phyloP scores from a whole-genome alignment of 192 early-diverging fungal species.

The Obelidium mucronatum region DNA sequence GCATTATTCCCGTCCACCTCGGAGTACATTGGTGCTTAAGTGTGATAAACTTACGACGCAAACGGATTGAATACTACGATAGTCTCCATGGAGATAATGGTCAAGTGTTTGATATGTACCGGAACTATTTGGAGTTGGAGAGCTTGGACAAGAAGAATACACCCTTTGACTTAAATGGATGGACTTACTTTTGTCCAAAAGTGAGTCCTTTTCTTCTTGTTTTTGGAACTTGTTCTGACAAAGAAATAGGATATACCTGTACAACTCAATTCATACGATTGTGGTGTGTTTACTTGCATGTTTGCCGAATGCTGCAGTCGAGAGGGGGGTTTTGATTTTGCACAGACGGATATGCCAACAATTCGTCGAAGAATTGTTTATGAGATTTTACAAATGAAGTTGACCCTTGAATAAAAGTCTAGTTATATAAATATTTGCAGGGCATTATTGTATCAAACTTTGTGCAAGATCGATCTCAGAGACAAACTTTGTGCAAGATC shows the following conservation, averaged over 20 bases:
- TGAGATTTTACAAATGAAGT: conserved; percentile 62
- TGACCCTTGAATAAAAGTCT: conserved; percentile 2
- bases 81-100: conserved; percentile 77
- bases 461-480: no score
- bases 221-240: no score
- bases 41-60: conserved; percentile 65
- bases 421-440: no score
- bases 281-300: conserved; percentile 91
- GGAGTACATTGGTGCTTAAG: conserved; percentile 78
- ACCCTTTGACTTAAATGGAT: conserved; percentile 67
- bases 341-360: conserved; percentile 74
- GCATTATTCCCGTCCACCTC: conserved; percentile 87
- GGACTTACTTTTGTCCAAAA: conserved; percentile 68
- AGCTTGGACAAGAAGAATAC: conserved; percentile 73
- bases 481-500: no score
- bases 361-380: conserved; percentile 77
- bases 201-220: no score
- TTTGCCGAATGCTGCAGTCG: conserved; percentile 81
- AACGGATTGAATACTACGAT: conserved; percentile 82
- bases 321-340: conserved; percentile 69
- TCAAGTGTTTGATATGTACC: conserved; percentile 59
- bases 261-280: conserved; percentile 91
- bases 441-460: no score
- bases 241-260: conserved; percentile 82
- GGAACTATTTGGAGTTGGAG: conserved; percentile 77